Evolutionary conservation across 345 rosid species (phyloP), one percentile per base, ranked within the genome.

Genomic region (Physaria fendleri): DNA sequence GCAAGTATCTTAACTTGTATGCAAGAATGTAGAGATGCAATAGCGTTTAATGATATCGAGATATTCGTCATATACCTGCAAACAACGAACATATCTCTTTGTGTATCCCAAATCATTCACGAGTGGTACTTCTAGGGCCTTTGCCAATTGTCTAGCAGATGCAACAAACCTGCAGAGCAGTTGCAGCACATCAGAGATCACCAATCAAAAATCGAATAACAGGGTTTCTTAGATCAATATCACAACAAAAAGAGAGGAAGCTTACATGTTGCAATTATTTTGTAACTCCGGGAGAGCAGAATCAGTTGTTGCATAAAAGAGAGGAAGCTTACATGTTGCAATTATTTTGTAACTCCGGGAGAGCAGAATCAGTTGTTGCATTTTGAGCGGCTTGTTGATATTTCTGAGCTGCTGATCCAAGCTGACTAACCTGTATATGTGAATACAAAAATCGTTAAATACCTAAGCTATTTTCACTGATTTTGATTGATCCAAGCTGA

Each of bases 91-190:
- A 42, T 94, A 94, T 90, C 97, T 87, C 74, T 94, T 94, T 6
- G 99, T 90, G 65, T 94, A 94, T 34, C 99, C 99, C 53, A 94
- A 83, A 79, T 94, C 99, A 76, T 94, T 94, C 49, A 94, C 99
- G 66, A 94, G 75, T 17, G 96, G 99, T 56, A 90, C 97, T 75
- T 94, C 99, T 59, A 94, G 78, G 39, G 96, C 90, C 74, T 94
- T 94, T 42, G 93, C 99, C 68, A 90, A 79, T 75, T 94, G 99
- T 57, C 97, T 89, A 54, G 99, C 96, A 34, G 99, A 87, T 34
- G 95, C 79, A 69, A 90, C 90, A 85, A 94, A 87, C 92, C 99
- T 94, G 52, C n/a, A 62, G 25, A 38, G 58, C 42, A 58, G 65
- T 32, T 64, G 34, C 43, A 45, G 13, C 43, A 51, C 24, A 30